phyloP scores from a whole-genome alignment of 106 monocot genomes.

The Dendrobium catenatum region DNA sequence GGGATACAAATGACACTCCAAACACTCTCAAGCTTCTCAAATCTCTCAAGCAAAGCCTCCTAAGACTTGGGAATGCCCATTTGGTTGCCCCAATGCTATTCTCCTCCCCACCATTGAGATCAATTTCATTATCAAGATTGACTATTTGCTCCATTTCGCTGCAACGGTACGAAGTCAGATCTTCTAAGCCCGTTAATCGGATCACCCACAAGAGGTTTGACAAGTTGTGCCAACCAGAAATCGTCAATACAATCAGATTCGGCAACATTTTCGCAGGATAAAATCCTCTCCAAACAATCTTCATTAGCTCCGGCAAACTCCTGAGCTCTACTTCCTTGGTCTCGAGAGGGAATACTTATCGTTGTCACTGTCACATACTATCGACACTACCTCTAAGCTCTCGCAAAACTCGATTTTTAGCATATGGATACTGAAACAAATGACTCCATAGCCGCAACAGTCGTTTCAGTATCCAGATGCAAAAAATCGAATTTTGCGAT shows the following conservation, averaged over 20 bases:
- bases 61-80: not conserved
- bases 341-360: not conserved
- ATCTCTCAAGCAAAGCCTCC: not conserved
- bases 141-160: conserved; percentile 1
- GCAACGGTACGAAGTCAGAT: not conserved
- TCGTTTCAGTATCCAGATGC: not conserved
- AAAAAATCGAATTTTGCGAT: not conserved
- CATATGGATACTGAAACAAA: not conserved
- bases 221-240: not conserved
- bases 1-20: not conserved
- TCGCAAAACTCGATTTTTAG: conserved; percentile 1
- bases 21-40: not conserved
- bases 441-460: conserved; percentile 5
- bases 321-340: not conserved
- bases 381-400: conserved; percentile 3
- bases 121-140: not conserved
- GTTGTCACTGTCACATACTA: not conserved
- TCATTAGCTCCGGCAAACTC: not conserved
- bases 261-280: not conserved
- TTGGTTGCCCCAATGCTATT: not conserved
- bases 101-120: not conserved
- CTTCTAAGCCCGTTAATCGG: conserved; percentile 5
- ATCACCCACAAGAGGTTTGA: conserved; percentile 8
- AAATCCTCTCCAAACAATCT: conserved; percentile 8
- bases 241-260: not conserved